phyloP scores from a whole-genome alignment of 257 asterid genomes.

The Cordia subcordata region DNA sequence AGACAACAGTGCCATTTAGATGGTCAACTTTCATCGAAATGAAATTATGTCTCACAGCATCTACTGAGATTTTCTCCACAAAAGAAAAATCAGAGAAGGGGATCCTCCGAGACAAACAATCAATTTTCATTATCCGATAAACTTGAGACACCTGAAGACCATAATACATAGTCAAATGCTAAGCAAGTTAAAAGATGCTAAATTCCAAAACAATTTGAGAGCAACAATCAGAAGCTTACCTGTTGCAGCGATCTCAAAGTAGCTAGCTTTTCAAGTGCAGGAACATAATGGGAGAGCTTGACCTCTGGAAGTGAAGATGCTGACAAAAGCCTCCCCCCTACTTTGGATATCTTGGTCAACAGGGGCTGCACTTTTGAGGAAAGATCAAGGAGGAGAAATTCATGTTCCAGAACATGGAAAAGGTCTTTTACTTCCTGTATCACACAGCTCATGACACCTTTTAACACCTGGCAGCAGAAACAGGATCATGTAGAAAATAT shows the following conservation, averaged over 20 bases:
- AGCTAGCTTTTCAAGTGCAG: slow-evolving; percentile 76
- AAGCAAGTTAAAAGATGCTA: background rate
- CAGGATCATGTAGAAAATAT: background rate
- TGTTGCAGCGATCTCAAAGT: slow-evolving; percentile 79
- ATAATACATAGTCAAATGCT: background rate
- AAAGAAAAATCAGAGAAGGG: slow-evolving; percentile 66
- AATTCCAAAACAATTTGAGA: background rate
- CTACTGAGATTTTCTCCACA: slow-evolving; percentile 78
- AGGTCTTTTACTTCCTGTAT: slow-evolving; percentile 89
- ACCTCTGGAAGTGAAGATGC: slow-evolving; percentile 74
- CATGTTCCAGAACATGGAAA: slow-evolving; percentile 65
- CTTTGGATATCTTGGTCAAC: slow-evolving; percentile 56
- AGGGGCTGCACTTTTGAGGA: slow-evolving; percentile 65
- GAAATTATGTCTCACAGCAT: slow-evolving; percentile 68
- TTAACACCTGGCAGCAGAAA: slow-evolving; percentile 46
- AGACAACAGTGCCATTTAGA: slow-evolving; percentile 64
- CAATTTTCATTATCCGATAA: slow-evolving; percentile 75
- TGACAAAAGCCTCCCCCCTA: slow-evolving; percentile 65
- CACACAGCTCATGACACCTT: slow-evolving; percentile 83
- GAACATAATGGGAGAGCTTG: slow-evolving; percentile 60
- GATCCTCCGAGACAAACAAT: slow-evolving; percentile 51
- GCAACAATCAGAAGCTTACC: slow-evolving; percentile 27
- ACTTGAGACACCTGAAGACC: slow-evolving; percentile 67
- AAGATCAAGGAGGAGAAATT: slow-evolving; percentile 69
- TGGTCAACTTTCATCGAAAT: slow-evolving; percentile 76